Evolutionary conservation across 2,329 filamentous ascomycete species (phyloP).

Genomic region (Bimuria novae-zelandiae): DNA sequence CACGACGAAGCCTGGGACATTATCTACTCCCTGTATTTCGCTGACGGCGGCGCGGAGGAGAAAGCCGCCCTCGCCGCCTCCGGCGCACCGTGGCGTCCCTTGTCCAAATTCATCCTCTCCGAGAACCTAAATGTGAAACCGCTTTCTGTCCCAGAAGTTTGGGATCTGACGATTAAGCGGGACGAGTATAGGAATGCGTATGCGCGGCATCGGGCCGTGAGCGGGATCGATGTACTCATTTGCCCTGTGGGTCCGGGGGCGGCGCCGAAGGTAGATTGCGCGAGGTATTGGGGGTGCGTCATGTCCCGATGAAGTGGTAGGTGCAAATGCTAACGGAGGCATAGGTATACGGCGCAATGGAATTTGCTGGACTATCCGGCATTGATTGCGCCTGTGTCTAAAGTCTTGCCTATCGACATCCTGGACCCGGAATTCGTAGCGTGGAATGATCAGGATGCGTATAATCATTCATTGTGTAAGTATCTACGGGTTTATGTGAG

Average conservation of each 20-base stretch:
- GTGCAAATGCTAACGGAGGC: background rate
- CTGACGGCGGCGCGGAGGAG: conserved; percentile 61
- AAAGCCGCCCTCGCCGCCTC: conserved; percentile 53
- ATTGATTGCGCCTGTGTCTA: conserved; percentile 60
- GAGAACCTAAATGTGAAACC: conserved; percentile 47
- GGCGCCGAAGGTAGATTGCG: conserved; percentile 55
- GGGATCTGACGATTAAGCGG: conserved; percentile 45
- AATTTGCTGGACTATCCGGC: conserved; percentile 70
- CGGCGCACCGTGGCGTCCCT: conserved; percentile 61
- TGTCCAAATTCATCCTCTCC: conserved; percentile 61
- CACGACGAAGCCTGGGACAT: conserved; percentile 54
- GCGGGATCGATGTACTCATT: conserved; percentile 60
- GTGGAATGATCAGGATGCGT: conserved; percentile 53
- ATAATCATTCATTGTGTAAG: conserved; percentile 54
- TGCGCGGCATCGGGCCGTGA: conserved; percentile 44
- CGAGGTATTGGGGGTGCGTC: conserved; percentile 58
- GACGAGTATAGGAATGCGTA: conserved; percentile 49
- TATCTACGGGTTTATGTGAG: conserved; percentile 1
- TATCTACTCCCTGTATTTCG: conserved; percentile 47
- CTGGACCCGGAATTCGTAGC: conserved; percentile 46
- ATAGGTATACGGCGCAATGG: conserved; percentile 65
- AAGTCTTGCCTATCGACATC: conserved; percentile 48
- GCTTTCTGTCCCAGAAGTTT: conserved; percentile 47
- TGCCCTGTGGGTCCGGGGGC: conserved; percentile 60
- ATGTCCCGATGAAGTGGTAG: background rate